phyloP scores from a whole-genome alignment of 1,139 yeast genomes.

The Hanseniaspora gamundiae region DNA sequence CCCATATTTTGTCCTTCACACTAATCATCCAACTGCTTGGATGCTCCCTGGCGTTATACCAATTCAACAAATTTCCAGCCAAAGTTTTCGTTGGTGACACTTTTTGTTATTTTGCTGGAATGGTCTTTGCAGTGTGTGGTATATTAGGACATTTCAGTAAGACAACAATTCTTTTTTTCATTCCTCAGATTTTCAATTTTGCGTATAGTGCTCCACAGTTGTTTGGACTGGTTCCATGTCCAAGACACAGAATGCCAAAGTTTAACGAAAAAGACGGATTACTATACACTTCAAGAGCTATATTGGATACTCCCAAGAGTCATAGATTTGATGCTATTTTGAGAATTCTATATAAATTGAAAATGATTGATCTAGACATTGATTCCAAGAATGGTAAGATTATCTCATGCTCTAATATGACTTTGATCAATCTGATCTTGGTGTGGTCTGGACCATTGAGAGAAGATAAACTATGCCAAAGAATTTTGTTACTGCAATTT shows the following conservation, averaged over 20 bases:
- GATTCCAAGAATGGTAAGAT: conserved; percentile 16
- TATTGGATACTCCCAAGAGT: conserved; percentile 23
- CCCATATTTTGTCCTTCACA: conserved; percentile 73
- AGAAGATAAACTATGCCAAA: conserved; percentile 60
- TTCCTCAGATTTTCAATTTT: conserved; percentile 87
- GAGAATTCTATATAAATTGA: conserved; percentile 25
- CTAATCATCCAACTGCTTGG: conserved; percentile 80
- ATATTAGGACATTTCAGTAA: conserved; percentile 93
- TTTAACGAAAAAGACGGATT: conserved; percentile 57
- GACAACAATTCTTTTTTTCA: conserved; percentile 70
- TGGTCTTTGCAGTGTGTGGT: conserved; percentile 97
- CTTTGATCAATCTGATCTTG: conserved; percentile 68
- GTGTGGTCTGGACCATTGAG: conserved; percentile 86
- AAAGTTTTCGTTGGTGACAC: conserved; percentile 94
- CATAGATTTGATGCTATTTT: conserved; percentile 19
- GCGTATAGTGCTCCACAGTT: conserved; percentile 83
- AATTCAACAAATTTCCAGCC: conserved; percentile 85
- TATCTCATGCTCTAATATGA: conserved; percentile 60
- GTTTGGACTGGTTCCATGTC: conserved; percentile 79
- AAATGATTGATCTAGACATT: conserved; percentile 33
- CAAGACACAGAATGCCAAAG: conserved; percentile 84
- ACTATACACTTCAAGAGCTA: conserved; percentile 63
- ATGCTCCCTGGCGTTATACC: conserved; percentile 63
- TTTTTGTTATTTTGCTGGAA: conserved; percentile 93
- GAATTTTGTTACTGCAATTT: conserved; percentile 52